phyloP scores from a whole-genome alignment of 345 rosid genomes.

The Linum usitatissimum region DNA sequence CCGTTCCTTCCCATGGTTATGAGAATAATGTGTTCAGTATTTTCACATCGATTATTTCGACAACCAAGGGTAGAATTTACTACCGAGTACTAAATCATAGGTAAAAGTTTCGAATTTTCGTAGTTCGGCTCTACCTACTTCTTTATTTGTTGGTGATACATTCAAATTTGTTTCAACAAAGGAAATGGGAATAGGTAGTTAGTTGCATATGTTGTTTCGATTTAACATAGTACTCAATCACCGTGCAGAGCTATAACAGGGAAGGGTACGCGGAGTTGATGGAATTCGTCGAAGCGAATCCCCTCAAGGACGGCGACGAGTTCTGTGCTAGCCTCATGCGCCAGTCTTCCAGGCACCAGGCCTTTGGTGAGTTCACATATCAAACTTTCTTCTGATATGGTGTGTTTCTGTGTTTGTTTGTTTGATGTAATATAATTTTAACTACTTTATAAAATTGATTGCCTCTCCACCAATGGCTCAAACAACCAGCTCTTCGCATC shows the following conservation, averaged over 20 bases:
- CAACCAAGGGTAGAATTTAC: too few species aligned
- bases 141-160: not conserved
- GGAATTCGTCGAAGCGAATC: not conserved
- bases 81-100: too few species aligned
- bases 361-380: not conserved
- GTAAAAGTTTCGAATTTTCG: not conserved
- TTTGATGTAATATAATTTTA: too few species aligned
- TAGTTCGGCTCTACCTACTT: too few species aligned
- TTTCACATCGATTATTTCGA: too few species aligned
- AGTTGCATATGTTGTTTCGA: too few species aligned
- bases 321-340: not conserved
- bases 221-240: too few species aligned
- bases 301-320: slow-evolving; percentile 2
- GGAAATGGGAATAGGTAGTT: too few species aligned
- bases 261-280: not conserved
- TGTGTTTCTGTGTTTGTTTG: not conserved
- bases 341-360: not conserved
- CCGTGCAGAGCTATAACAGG: not conserved
- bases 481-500: not conserved
- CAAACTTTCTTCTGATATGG: not conserved
- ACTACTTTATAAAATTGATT: not conserved
- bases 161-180: not conserved
- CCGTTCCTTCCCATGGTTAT: too few species aligned
- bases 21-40: too few species aligned
- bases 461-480: not conserved